phyloP scores from a whole-genome alignment of 257 asterid genomes.

The Schizonepeta tenuifolia region DNA sequence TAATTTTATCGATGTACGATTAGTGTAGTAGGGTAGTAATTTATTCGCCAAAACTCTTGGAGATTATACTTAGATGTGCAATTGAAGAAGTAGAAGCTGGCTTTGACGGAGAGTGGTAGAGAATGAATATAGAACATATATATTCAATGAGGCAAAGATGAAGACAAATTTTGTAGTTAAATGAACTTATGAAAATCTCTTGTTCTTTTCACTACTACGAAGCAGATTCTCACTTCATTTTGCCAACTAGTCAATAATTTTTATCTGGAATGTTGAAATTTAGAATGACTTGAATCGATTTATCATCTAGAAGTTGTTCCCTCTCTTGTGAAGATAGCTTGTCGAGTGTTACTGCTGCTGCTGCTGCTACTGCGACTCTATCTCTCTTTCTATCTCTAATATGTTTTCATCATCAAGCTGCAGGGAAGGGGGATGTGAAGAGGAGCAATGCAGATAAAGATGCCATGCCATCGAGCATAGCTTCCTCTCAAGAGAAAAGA shows the following conservation, averaged over 20 bases:
- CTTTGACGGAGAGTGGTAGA: neutral
- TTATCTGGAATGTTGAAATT: neutral
- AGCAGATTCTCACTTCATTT: neutral
- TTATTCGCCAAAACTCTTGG: neutral
- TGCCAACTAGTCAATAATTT: neutral
- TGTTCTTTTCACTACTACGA: neutral
- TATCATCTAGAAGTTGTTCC: neutral
- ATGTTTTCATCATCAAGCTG: conserved; percentile 39
- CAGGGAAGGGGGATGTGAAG: conserved; percentile 53
- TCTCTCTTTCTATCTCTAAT: neutral
- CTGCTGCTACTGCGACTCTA: neutral
- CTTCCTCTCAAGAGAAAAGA: conserved; percentile 38
- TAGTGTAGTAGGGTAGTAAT: neutral
- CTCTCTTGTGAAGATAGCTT: conserved; percentile 9
- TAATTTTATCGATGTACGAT: neutral
- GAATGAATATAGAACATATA: neutral
- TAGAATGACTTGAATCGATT: conserved; percentile 7
- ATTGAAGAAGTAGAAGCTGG: conserved; percentile 2
- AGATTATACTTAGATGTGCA: conserved; percentile 5
- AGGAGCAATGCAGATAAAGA: conserved; percentile 49
- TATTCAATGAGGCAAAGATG: neutral
- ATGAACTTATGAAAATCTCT: neutral
- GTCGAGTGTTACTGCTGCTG: neutral
- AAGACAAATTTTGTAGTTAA: neutral
- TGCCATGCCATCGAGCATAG: conserved; percentile 43